Evolutionary conservation across 257 asterid genomes (phyloP), one percentile per base, ranked within the genome.

Genomic region (Jasminum sambac): DNA sequence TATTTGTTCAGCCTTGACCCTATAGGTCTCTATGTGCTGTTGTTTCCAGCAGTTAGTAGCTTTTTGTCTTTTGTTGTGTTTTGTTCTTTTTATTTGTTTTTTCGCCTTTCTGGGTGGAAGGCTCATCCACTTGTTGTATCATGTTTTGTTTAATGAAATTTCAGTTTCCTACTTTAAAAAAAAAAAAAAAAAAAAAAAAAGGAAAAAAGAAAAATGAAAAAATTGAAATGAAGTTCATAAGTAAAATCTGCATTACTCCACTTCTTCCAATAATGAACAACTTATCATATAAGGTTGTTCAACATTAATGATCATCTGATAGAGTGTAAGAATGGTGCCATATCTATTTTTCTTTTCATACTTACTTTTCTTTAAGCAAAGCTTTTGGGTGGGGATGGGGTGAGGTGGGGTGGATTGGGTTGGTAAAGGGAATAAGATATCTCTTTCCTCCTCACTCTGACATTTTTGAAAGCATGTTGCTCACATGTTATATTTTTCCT

Each of bases 401-500:
- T 30, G n/a, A n/a, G n/a, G 36, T 30, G 36, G 36, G 36, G 36
- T 30, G n/a, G 38, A 55, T 72, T 39, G 11, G 60, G 75, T 38
- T 24, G 55, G 50, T n/a, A 9, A 11, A 50, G 38, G 26, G 24
- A 59, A 66, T 67, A 72, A 9, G 25, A 55, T 19, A 55, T 23
- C 36, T 73, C 70, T 57, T 60, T 26, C 37, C 5, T 19, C 58
- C 61, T 37, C 25, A 59, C 57, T 17, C 7, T 50, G 13, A 40
- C 59, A 64, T 34, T 61, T 72, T 48, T 10, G 44, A 40, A 38
- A 46, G 48, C 71, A 34, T 40, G 57, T 43, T 41, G 30, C 50
- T 66, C 48, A 75, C 66, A 57, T 38, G 36, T 30, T 68, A 41
- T 64, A 70, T 66, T 72, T 70, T 66, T 69, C n/a, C 10, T 64